Conservation (phyloP, 345 rosid genomes). For the Aethionema arabicum region DNA sequence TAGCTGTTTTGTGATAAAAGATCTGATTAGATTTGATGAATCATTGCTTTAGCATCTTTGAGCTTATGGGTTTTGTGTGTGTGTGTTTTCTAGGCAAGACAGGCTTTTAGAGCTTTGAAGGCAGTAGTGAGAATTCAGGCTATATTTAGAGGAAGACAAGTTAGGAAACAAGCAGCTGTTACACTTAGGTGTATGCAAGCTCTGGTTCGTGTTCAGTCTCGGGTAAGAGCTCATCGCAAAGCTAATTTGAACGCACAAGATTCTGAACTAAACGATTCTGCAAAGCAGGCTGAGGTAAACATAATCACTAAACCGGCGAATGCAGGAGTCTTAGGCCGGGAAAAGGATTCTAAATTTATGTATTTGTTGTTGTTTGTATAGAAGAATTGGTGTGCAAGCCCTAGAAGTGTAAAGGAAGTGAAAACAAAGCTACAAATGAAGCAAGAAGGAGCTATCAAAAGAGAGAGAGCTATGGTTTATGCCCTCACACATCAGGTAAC, state of each 20-base stretch:
- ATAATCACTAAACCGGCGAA: neutral
- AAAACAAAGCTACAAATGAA: constrained; percentile 63
- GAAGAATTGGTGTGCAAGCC: constrained; percentile 77
- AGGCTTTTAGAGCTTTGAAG: constrained; percentile 77
- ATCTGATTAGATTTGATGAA: neutral
- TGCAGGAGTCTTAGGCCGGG: neutral
- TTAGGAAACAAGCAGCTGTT: constrained; percentile 88
- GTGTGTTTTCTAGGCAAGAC: constrained; percentile 55
- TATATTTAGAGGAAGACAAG: constrained; percentile 75
- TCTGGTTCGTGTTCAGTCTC: constrained; percentile 85
- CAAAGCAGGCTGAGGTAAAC: constrained; percentile 73
- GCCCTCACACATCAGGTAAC: constrained; percentile 67
- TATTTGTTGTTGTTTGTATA: constrained; percentile 34
- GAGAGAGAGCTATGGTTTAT: constrained; percentile 88
- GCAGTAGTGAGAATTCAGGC: constrained; percentile 94
- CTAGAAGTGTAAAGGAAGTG: constrained; percentile 62
- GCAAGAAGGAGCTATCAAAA: constrained; percentile 82
- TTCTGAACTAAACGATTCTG: constrained; percentile 41
- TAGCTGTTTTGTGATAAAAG: neutral
- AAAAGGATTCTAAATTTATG: neutral
- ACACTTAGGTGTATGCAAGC: constrained; percentile 97
- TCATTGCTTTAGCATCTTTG: neutral
- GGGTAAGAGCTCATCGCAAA: constrained; percentile 55
- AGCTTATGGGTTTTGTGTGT: neutral
- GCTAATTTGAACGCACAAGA: constrained; percentile 43